Evolutionary conservation across 257 asterid species (phyloP).

Genomic region (Ajuga chamaepitys): DNA sequence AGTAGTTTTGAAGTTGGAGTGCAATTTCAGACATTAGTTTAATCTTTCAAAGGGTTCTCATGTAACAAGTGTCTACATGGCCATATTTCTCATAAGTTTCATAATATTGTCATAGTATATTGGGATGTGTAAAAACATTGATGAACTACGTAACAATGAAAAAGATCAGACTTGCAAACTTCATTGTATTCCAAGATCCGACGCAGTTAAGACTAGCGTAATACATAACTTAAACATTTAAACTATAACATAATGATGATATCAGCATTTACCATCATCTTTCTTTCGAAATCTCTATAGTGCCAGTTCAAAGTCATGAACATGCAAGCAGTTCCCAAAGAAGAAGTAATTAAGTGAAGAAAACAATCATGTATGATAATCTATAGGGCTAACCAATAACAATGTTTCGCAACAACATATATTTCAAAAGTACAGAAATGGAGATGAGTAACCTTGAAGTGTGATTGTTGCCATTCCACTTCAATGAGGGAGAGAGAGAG

Average conservation of each 20-base stretch:
- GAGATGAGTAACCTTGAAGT: slow-evolving; percentile 54
- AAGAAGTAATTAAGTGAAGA: slow-evolving; percentile 81
- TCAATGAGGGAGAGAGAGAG: too few species aligned
- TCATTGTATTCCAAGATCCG: neutral
- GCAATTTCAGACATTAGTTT: neutral
- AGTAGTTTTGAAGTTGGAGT: too few species aligned
- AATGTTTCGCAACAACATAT: slow-evolving; percentile 13
- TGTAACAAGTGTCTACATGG: neutral
- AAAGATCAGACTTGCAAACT: neutral
- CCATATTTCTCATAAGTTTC: neutral
- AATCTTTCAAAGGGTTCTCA: neutral
- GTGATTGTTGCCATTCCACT: slow-evolving; percentile 67
- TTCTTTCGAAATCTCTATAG: slow-evolving; percentile 51
- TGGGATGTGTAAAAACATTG: neutral
- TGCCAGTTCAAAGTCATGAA: slow-evolving; percentile 61
- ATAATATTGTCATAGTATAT: neutral
- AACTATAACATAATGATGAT: neutral
- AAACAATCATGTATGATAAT: slow-evolving; percentile 57
- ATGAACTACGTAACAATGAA: neutral
- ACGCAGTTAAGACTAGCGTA: neutral
- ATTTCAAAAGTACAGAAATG: slow-evolving; percentile 6
- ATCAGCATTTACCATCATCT: slow-evolving; percentile 46
- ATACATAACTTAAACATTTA: neutral
- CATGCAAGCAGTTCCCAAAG: slow-evolving; percentile 64
- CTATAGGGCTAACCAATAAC: slow-evolving; percentile 16